phyloP scores from a whole-genome alignment of 2,329 filamentous ascomycete genomes.

The Penicillium vulpinum region DNA sequence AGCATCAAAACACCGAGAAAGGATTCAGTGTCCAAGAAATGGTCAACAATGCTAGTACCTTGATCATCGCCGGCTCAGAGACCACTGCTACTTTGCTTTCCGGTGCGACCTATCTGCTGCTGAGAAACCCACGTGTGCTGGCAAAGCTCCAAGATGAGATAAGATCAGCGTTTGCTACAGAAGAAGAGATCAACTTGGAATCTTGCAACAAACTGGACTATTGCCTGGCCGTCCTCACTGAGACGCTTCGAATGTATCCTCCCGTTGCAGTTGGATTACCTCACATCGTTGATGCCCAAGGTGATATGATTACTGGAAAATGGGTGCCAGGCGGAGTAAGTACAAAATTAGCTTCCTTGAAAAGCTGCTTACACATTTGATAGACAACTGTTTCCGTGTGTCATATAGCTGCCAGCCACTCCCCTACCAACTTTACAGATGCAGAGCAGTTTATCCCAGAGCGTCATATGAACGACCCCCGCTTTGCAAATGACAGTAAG shows the following conservation, averaged over 20 bases:
- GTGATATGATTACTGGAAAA: conserved; percentile 20
- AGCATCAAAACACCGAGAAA: conserved; percentile 15
- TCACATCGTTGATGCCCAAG: conserved; percentile 19
- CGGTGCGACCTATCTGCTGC: conserved; percentile 45
- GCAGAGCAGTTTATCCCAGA: conserved; percentile 21
- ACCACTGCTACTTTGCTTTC: conserved; percentile 50
- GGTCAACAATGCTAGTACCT: conserved; percentile 24
- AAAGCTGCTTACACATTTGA: not conserved
- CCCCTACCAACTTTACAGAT: conserved; percentile 12
- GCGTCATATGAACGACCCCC: conserved; percentile 11
- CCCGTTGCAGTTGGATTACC: conserved; percentile 27
- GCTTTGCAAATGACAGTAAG: conserved; percentile 46
- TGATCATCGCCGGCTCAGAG: conserved; percentile 42
- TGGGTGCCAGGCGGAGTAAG: conserved; percentile 25
- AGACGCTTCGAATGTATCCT: conserved; percentile 45
- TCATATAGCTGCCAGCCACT: conserved; percentile 48
- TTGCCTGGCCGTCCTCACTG: conserved; percentile 43
- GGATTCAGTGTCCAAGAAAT: conserved; percentile 25
- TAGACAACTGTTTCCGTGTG: conserved; percentile 46
- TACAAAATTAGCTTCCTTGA: not conserved
- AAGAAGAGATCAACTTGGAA: conserved; percentile 41
- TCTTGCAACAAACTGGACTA: conserved; percentile 37
- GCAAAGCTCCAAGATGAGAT: conserved; percentile 43
- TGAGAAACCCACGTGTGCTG: conserved; percentile 35
- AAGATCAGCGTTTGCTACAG: conserved; percentile 33